Evolutionary conservation across 1,284 basidiomycete species (phyloP).

Genomic region (Ganoderma lucidum): DNA sequence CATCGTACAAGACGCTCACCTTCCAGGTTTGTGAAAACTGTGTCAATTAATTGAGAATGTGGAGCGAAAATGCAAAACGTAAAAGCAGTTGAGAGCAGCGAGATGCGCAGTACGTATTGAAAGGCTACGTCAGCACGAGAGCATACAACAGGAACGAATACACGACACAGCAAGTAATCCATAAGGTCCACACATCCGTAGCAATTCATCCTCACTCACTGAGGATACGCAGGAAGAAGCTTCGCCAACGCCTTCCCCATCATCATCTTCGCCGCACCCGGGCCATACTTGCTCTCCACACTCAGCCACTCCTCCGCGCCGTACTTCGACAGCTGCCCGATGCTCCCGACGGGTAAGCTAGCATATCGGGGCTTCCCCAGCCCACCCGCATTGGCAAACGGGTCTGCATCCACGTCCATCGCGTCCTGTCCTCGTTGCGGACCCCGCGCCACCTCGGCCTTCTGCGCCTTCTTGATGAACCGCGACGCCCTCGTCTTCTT

Average conservation of each 20-base stretch:
- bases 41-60: background rate
- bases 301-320: conserved; percentile 13
- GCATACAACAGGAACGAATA: background rate
- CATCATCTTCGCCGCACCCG: conserved; percentile 16
- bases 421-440: conserved; percentile 1
- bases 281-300: conserved; percentile 18
- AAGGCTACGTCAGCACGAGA: background rate
- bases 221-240: conserved; percentile 4
- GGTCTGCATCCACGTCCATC: background rate
- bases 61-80: background rate
- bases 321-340: background rate
- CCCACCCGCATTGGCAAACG: background rate
- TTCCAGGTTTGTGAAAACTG: no score
- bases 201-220: background rate
- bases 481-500: conserved; percentile 32
- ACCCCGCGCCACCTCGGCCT: conserved; percentile 17
- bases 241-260: conserved; percentile 22
- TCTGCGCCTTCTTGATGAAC: conserved; percentile 19
- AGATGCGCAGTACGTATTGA: background rate
- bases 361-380: background rate
- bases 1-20: no score
- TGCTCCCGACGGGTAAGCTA: background rate
- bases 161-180: background rate
- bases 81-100: background rate
- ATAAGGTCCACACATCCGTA: background rate